Conservation (phyloP, 768 basidiomycete genomes). For the Myochromella boudieri region DNA sequence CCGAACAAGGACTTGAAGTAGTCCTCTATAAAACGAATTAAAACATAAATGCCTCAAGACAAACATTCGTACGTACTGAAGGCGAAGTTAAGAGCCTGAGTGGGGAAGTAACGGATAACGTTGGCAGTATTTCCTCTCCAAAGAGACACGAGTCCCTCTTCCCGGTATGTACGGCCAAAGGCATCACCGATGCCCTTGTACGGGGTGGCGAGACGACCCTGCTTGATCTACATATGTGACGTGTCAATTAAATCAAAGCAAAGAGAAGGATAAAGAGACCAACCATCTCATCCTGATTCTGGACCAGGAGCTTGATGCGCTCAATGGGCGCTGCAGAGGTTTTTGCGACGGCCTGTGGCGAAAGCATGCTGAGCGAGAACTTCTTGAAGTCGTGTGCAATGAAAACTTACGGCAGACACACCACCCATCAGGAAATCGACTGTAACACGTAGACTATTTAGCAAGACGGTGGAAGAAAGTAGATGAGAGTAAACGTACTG, state of each 20-base stretch:
- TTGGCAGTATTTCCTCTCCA: slow-evolving; percentile 99
- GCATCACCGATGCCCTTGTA: slow-evolving; percentile 98
- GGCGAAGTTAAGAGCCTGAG: slow-evolving; percentile 99
- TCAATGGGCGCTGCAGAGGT: slow-evolving; percentile 99
- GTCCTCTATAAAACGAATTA: slow-evolving; percentile 61
- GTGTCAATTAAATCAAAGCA: slow-evolving; percentile 27
- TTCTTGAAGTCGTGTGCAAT: not conserved
- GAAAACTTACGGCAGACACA: slow-evolving; percentile 76
- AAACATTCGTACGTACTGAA: slow-evolving; percentile 73
- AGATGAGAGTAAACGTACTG: slow-evolving; percentile 42
- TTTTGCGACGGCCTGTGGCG: slow-evolving; percentile 89
- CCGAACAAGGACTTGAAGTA: slow-evolving; percentile 99
- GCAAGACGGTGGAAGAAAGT: slow-evolving; percentile 9
- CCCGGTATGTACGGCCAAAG: slow-evolving; percentile 86
- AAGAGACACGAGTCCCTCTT: slow-evolving; percentile 93
- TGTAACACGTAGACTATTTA: slow-evolving; percentile 31
- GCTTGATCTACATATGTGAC: slow-evolving; percentile 79
- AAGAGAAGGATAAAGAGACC: slow-evolving; percentile 16
- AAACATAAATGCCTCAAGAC: not conserved
- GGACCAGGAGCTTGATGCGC: slow-evolving; percentile 97
- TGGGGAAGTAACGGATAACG: slow-evolving; percentile 99
- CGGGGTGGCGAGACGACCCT: slow-evolving; percentile 93
- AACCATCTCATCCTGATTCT: slow-evolving; percentile 99
- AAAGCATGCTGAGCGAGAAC: slow-evolving; percentile 19
- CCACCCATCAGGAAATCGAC: slow-evolving; percentile 97